Evolutionary conservation across 2,329 filamentous ascomycete genomes (phyloP).

Genomic region (Hirsutella rhossiliensis): DNA sequence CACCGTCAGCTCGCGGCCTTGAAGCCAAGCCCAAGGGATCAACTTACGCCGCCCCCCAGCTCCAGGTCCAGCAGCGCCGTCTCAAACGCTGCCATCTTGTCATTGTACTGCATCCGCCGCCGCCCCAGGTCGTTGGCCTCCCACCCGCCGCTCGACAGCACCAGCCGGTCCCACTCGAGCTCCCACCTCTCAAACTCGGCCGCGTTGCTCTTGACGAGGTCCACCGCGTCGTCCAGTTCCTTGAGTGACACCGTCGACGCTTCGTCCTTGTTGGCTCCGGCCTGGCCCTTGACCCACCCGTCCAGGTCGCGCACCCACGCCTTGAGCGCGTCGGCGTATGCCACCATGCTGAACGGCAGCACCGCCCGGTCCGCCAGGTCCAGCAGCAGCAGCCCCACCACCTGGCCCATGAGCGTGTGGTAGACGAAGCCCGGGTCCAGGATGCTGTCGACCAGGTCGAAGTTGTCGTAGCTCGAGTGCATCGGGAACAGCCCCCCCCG

Average conservation of each 20-base stretch:
- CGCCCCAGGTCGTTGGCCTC: constrained; percentile 59
- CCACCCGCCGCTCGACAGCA: constrained; percentile 61
- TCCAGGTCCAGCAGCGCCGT: constrained; percentile 69
- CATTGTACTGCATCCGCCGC: constrained; percentile 65
- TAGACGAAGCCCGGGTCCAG: constrained; percentile 77
- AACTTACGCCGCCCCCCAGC: constrained; percentile 59
- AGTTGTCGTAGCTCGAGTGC: constrained; percentile 82
- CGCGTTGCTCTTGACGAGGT: constrained; percentile 36
- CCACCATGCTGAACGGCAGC: constrained; percentile 66
- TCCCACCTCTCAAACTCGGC: constrained; percentile 66
- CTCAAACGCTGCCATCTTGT: constrained; percentile 70
- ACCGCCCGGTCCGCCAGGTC: constrained; percentile 75
- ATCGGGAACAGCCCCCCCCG: constrained; percentile 53
- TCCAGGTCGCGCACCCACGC: constrained; percentile 56
- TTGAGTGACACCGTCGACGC: constrained; percentile 14
- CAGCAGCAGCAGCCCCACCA: constrained; percentile 71
- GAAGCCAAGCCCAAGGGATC: not conserved
- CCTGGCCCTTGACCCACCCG: constrained; percentile 48
- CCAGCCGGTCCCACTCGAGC: constrained; percentile 58
- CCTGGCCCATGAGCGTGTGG: constrained; percentile 65
- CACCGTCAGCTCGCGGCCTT: constrained; percentile 4
- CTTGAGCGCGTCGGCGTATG: constrained; percentile 56
- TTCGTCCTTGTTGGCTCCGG: constrained; percentile 18
- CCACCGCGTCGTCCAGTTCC: constrained; percentile 41
- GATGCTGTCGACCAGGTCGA: constrained; percentile 69